Evolutionary conservation across 345 rosid genomes (phyloP), one percentile per base, ranked within the genome.

Genomic region (Acer negundo): DNA sequence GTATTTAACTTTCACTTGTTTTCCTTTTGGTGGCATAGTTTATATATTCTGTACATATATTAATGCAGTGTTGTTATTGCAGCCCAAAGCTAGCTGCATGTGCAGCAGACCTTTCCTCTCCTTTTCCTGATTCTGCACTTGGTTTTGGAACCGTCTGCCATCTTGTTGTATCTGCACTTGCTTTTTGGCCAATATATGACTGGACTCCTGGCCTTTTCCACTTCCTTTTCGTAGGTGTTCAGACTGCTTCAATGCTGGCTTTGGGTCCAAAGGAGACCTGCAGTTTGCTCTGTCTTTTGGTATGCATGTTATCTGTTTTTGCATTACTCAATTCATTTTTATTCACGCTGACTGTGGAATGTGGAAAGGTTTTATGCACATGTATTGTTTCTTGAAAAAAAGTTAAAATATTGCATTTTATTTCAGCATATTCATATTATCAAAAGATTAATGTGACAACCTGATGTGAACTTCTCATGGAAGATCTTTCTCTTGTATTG

Each of bases 241-340:
- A 92, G 84, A 86, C 89, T 22, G 79, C 90, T 78, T 88, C 97
- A 66, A 76, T 86, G 49, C 81, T 90, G 79, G 92, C 95, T 66
- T 84, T 92, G 88, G 99, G 98, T 80, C 97, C 99, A 24, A 96
- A 94, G 86, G 99, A 94, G 87, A 91, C 93, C 47, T 96, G 99
- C 87, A 96, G 98, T 82, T 82, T 96, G 79, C 90, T 92, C 19
- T 94, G 95, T 83, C 90, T 96, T 84, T 77, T 96, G 91, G 99
- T 96, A 94, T 80, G 92, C 71, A 77, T 67, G 59, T 70, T 77
- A 26, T 79, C 75, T 69, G 63, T 61, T 76, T 72, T 38, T 59
- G 3, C 12, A 1, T n/a, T 17, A 69, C n/a, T 67, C 75, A 24
- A 11, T 72, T 62, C 65, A 67, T 74, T 22, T 53, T 15, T n/a